Percentiles rank a stretch among this genome's conserved stretches.
Evolutionary conservation across 352 stramenopile species (phyloP).

Genomic region (Phytophthora uliginosa): DNA sequence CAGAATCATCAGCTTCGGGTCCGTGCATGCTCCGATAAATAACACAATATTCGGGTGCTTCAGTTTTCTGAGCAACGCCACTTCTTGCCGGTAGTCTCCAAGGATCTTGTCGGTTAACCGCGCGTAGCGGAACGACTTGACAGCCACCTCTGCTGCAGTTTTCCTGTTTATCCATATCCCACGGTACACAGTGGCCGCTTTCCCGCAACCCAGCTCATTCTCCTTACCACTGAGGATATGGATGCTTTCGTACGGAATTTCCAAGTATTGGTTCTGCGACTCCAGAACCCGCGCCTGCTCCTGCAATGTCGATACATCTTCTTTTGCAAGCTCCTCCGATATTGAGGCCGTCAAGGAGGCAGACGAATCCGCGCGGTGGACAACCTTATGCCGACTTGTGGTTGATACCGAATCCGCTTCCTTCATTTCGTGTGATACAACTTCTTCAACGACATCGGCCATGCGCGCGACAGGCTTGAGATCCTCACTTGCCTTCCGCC

Average conservation of each 20-base stretch:
- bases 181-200: slow-evolving; percentile 89
- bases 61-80: slow-evolving; percentile 87
- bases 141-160: slow-evolving; percentile 84
- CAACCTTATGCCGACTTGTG: slow-evolving; percentile 30
- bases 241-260: slow-evolving; percentile 91
- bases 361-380: slow-evolving; percentile 53
- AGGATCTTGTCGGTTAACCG: slow-evolving; percentile 91
- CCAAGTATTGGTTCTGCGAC: slow-evolving; percentile 88
- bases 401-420: slow-evolving; percentile 31
- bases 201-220: slow-evolving; percentile 89
- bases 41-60: slow-evolving; percentile 93
- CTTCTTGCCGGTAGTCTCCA: slow-evolving; percentile 87
- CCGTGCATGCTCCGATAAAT: slow-evolving; percentile 92
- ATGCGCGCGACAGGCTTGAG: slow-evolving; percentile 42
- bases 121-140: slow-evolving; percentile 91
- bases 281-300: slow-evolving; percentile 87
- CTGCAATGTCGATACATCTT: slow-evolving; percentile 79
- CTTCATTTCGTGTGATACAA: slow-evolving; percentile 26
- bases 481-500: slow-evolving; percentile 64
- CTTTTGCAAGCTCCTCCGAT: slow-evolving; percentile 59
- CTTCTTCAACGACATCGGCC: slow-evolving; percentile 42
- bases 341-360: slow-evolving; percentile 52
- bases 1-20: slow-evolving; percentile 91
- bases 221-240: slow-evolving; percentile 88
- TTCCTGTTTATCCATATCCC: slow-evolving; percentile 90